phyloP scores from a whole-genome alignment of 2,329 filamentous ascomycete species.

The Cordyceps cicadae region DNA sequence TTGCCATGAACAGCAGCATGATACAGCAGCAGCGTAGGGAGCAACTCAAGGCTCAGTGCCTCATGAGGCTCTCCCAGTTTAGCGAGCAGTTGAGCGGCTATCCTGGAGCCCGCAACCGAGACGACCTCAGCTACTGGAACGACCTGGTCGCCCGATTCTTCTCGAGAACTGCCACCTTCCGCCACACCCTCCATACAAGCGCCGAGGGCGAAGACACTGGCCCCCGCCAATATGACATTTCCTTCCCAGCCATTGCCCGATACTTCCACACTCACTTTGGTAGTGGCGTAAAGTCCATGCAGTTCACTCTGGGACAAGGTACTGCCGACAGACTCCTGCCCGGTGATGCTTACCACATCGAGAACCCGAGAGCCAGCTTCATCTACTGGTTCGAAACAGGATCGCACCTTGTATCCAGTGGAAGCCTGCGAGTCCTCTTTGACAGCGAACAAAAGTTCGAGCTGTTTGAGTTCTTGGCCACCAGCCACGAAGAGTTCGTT shows the following conservation, averaged over 20 bases:
- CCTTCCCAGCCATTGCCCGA: slow-evolving; percentile 69
- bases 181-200: slow-evolving; percentile 56
- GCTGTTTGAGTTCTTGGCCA: slow-evolving; percentile 71
- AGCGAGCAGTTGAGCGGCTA: slow-evolving; percentile 54
- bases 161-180: slow-evolving; percentile 65
- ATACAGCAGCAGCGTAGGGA: slow-evolving; percentile 42
- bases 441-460: slow-evolving; percentile 74
- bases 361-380: slow-evolving; percentile 68
- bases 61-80: slow-evolving; percentile 55
- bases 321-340: slow-evolving; percentile 47
- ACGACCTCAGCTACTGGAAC: slow-evolving; percentile 71
- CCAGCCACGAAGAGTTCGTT: slow-evolving; percentile 73
- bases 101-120: slow-evolving; percentile 48
- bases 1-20: slow-evolving; percentile 25
- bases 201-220: slow-evolving; percentile 45
- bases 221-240: slow-evolving; percentile 80
- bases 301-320: slow-evolving; percentile 70
- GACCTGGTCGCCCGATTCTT: slow-evolving; percentile 76
- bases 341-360: slow-evolving; percentile 63
- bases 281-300: slow-evolving; percentile 76
- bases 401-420: slow-evolving; percentile 71
- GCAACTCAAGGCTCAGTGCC: slow-evolving; percentile 46
- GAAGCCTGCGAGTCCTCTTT: slow-evolving; percentile 70
- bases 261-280: slow-evolving; percentile 88
- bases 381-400: slow-evolving; percentile 84